Evolutionary conservation across 371 early-diverging fungal genomes (phyloP), one percentile per base, ranked within the genome.

Genomic region (Apophysomyces elegans): DNA sequence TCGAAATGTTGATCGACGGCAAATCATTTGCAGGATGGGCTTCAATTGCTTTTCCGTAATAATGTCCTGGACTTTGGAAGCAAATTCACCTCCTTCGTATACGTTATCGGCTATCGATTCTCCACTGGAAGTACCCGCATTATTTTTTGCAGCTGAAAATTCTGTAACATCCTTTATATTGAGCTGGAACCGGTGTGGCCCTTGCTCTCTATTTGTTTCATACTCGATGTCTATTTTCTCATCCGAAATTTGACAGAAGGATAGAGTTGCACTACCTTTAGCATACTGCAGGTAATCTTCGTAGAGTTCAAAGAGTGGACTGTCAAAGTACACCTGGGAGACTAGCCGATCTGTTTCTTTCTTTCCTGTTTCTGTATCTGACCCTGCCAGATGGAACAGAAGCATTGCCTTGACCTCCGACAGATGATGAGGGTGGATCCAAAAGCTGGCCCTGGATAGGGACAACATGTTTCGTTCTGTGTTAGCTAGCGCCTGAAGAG

Each of bases 401-500:
- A 73, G 35, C 13, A 63, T 63, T 12, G 73, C 64, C 36, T 69
- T 50, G 1, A 73, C 43, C 46, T 73, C 67, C 11, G 45, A 56
- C 3, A 69, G 12, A 50, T 73, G 32, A 50, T 73, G 70, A 1
- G 62, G 59, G 16, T 70, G 73, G 1, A 73, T 39, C 70, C 69
- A 69, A 13, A 60, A 70, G 54, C 21, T 50, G 21, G 54, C 54
- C 5, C 8, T 63, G 63, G 21, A 16, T 9, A 2, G 32, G 35
- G 21, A 1, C 47, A 59, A 54, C 14, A 82, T 80, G 38, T 69
- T 76, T 88, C 71, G 21, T 95, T 93, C 58, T 94, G 87, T 14
- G 89, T 76, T 76, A 38, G 65, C 65, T 21, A 90, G 84, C 58
- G 96, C 94, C 78, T 91, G 96, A 18, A 98, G 83, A 21, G 90